A percentile compares a stretch with the other conserved stretches of the same genome.
These are phyloP conservation scores for Calendula officinalis DNA, from an alignment of 129 eudicot species.

Conservation along the genomic window DNA sequence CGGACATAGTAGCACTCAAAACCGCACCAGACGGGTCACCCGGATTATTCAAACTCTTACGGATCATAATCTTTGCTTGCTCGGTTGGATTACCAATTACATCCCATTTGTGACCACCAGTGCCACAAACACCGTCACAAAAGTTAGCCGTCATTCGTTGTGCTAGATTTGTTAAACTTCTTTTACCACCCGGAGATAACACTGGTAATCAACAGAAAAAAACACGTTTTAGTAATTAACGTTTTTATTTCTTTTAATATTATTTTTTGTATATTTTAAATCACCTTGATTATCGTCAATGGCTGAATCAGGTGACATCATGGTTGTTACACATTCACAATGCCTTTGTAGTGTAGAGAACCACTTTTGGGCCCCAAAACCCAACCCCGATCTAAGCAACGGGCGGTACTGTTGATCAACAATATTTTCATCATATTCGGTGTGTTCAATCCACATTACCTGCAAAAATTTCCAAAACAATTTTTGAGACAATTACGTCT, in stretches of 20 bases:
- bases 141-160: constrained; percentile 72
- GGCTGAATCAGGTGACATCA: constrained; percentile 44
- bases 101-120: constrained; percentile 66
- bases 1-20: constrained; percentile 66
- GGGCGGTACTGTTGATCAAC: constrained; percentile 61
- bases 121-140: constrained; percentile 70
- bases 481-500: too few relatives aligned
- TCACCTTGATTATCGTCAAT: constrained; percentile 57
- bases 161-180: constrained; percentile 61
- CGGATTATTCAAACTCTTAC: constrained; percentile 47
- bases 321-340: constrained; percentile 48
- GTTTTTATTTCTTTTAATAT: not conserved
- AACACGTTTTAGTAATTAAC: not conserved
- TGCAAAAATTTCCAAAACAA: constrained; percentile 19
- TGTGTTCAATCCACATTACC: constrained; percentile 86
- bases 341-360: constrained; percentile 67
- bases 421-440: constrained; percentile 60
- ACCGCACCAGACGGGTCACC: constrained; percentile 78
- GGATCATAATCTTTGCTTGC: constrained; percentile 57
- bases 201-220: constrained; percentile 22
- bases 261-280: not conserved
- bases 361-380: constrained; percentile 82
- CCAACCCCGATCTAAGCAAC: constrained; percentile 67
- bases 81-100: constrained; percentile 45
- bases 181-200: constrained; percentile 49